Conservation (phyloP, 192 early-diverging fungal species). For the Coemansia sp. region DNA sequence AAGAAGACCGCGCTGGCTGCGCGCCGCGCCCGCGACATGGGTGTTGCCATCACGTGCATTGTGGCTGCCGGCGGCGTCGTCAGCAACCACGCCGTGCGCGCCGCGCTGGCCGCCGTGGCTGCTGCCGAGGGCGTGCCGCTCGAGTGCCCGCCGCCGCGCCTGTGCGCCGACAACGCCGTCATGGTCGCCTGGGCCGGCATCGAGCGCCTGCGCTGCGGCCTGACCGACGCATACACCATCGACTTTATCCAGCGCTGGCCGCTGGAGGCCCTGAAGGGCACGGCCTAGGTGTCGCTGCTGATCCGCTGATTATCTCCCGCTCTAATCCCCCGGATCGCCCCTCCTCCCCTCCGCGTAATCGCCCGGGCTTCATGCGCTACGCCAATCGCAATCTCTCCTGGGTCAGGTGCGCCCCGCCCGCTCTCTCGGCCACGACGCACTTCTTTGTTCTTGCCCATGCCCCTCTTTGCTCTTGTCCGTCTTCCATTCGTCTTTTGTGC, state of each 20-base stretch:
- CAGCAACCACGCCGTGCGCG: slow-evolving; percentile 62
- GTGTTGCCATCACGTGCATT: slow-evolving; percentile 44
- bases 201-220: slow-evolving; percentile 60
- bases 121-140: slow-evolving; percentile 45
- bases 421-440: background rate
- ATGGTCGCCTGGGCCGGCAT: slow-evolving; percentile 86
- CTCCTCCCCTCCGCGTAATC: background rate
- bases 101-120: slow-evolving; percentile 41
- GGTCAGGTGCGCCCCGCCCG: background rate
- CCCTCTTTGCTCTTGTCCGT: background rate
- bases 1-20: slow-evolving; percentile 59
- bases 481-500: background rate
- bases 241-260: slow-evolving; percentile 74
- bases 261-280: slow-evolving; percentile 53
- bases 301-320: background rate
- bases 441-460: background rate
- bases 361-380: background rate
- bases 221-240: slow-evolving; percentile 67
- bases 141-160: slow-evolving; percentile 69
- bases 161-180: slow-evolving; percentile 79
- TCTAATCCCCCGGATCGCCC: background rate
- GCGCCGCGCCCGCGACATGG: slow-evolving; percentile 38
- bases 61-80: slow-evolving; percentile 77
- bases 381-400: background rate
- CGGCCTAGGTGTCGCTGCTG: slow-evolving; percentile 16